Percentiles rank a stretch among this genome's conserved stretches.
Conservation (phyloP, 345 rosid genomes). For the Iberis pinnata region DNA sequence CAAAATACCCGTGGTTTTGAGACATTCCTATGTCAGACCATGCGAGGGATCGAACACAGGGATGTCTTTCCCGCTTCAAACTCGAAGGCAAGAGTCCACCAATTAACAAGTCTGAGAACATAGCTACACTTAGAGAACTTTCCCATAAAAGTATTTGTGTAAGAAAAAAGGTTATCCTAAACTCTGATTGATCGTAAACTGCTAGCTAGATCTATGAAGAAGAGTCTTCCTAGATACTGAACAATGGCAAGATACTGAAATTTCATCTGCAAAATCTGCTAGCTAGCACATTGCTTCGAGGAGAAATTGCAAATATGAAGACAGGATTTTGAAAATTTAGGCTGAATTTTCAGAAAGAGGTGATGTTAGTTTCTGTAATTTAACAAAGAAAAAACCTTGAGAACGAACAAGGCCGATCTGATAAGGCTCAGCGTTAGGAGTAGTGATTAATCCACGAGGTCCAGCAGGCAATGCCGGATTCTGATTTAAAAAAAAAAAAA, state of each 20-base stretch:
- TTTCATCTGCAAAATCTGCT: too few species aligned
- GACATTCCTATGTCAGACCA: constrained; percentile 97
- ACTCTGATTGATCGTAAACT: constrained; percentile 1
- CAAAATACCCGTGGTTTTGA: constrained; percentile 55
- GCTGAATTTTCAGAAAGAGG: neutral
- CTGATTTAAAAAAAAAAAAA: constrained; percentile 24
- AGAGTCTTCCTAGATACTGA: neutral
- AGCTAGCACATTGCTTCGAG: too few species aligned
- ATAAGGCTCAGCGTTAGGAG: constrained; percentile 48
- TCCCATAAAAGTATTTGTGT: too few species aligned
- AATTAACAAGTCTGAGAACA: constrained; percentile 50
- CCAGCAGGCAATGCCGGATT: constrained; percentile 81
- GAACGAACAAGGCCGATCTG: constrained; percentile 51
- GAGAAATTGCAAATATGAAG: too few species aligned
- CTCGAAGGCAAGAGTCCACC: constrained; percentile 55
- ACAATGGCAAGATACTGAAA: neutral
- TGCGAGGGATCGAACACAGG: constrained; percentile 67
- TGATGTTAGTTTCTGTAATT: too few species aligned
- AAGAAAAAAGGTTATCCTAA: neutral
- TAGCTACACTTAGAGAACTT: constrained; percentile 5
- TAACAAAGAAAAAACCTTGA: constrained; percentile 47
- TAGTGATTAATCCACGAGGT: constrained; percentile 69
- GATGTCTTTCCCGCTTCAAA: constrained; percentile 60
- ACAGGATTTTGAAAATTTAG: neutral
- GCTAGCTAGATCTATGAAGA: too few species aligned